phyloP scores from a whole-genome alignment of 805 yeast genomes.

The Teunomyces tritomae region DNA sequence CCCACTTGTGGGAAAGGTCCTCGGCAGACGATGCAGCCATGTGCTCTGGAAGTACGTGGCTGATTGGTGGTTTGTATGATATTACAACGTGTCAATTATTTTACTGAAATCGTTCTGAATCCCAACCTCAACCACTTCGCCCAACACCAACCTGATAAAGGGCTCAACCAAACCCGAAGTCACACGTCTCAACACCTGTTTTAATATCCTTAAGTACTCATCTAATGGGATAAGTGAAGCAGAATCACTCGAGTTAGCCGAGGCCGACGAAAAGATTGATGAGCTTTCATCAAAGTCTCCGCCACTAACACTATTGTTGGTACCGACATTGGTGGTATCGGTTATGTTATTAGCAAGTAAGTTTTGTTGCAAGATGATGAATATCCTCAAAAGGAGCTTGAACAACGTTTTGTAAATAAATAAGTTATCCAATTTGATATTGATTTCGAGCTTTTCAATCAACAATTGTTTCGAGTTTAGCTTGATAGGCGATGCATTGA shows the following conservation, averaged over 20 bases:
- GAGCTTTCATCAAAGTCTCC: slow-evolving; percentile 23
- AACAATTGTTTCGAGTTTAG: slow-evolving; percentile 39
- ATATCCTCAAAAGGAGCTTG: slow-evolving; percentile 26
- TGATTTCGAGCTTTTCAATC: slow-evolving; percentile 44
- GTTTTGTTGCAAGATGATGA: slow-evolving; percentile 25
- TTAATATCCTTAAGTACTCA: slow-evolving; percentile 29
- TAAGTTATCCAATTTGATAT: slow-evolving; percentile 37
- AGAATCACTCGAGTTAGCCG: slow-evolving; percentile 21
- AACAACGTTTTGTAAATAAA: slow-evolving; percentile 37
- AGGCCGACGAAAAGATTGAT: slow-evolving; percentile 35
- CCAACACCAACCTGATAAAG: slow-evolving; percentile 26
- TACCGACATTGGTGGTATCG: slow-evolving; percentile 2
- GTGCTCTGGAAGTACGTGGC: slow-evolving; percentile 36
- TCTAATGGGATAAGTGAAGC: slow-evolving; percentile 23
- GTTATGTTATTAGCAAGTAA: slow-evolving; percentile 10
- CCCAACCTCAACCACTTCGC: slow-evolving; percentile 29
- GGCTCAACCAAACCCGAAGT: slow-evolving; percentile 40
- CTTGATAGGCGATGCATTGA: slow-evolving; percentile 36
- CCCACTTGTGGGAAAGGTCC: slow-evolving; percentile 63
- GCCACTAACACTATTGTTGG: neutral
- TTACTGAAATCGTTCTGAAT: slow-evolving; percentile 28
- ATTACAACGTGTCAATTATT: slow-evolving; percentile 22
- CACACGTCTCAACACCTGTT: slow-evolving; percentile 26
- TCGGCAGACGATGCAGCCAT: slow-evolving; percentile 55
- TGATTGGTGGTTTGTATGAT: slow-evolving; percentile 28